Conservation (phyloP, 345 rosid species). For the Carallia brachiata region DNA sequence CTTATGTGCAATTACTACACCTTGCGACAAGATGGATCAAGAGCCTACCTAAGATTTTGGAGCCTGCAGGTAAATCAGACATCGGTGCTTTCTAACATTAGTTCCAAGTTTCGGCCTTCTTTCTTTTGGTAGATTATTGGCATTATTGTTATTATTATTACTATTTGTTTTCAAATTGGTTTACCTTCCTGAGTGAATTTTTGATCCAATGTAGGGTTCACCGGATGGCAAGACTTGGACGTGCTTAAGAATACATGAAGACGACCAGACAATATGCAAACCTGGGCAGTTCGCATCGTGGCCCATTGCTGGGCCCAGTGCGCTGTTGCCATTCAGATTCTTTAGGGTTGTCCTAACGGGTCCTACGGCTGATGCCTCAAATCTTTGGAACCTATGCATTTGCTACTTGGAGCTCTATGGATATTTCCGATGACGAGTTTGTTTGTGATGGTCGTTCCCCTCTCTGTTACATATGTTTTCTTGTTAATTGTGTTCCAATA, state of each 20-base stretch:
- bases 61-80: conserved; percentile 66
- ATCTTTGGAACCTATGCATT: conserved; percentile 79
- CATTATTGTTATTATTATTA: background rate
- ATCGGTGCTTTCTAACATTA: too few species aligned
- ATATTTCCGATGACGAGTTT: conserved; percentile 40
- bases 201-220: conserved; percentile 54
- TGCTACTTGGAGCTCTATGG: conserved; percentile 94
- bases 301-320: conserved; percentile 64
- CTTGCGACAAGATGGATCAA: conserved; percentile 86
- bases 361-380: conserved; percentile 63
- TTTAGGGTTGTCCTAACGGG: conserved; percentile 71
- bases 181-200: background rate
- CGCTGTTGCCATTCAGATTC: conserved; percentile 74
- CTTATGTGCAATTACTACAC: conserved; percentile 95
- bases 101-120: too few species aligned
- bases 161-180: too few species aligned
- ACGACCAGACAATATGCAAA: conserved; percentile 75
- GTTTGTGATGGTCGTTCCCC: background rate
- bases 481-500: too few species aligned
- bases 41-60: conserved; percentile 75
- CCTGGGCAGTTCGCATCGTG: conserved; percentile 85
- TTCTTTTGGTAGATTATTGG: background rate
- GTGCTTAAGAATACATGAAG: conserved; percentile 65
- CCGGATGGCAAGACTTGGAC: conserved; percentile 76
- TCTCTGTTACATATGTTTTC: too few species aligned